These are phyloP conservation scores for Striga asiatica DNA, from an alignment of 257 asterid species.

Conservation along the genomic window DNA sequence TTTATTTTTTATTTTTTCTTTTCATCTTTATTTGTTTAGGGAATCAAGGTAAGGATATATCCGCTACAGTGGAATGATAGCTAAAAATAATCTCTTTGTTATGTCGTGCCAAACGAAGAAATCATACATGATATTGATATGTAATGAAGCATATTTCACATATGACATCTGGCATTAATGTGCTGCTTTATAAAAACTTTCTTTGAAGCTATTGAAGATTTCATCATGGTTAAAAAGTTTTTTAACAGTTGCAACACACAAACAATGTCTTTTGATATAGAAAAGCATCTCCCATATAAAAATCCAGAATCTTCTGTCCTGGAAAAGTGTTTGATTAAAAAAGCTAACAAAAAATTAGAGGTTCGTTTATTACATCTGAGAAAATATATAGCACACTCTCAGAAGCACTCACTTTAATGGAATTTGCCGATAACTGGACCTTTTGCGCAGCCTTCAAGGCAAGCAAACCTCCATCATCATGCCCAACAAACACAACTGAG, in stretches of 20 bases:
- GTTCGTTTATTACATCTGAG: neutral
- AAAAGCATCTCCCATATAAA: neutral
- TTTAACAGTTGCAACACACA: neutral
- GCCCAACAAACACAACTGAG: constrained; percentile 75
- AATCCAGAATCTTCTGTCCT: neutral
- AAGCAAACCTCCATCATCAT: constrained; percentile 88
- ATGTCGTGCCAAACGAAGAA: neutral
- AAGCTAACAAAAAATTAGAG: neutral
- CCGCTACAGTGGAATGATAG: neutral
- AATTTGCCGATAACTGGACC: constrained; percentile 41
- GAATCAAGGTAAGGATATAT: neutral
- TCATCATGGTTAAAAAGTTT: neutral
- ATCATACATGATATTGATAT: neutral
- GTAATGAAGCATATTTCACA: neutral
- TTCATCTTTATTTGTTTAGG: too few relatives aligned
- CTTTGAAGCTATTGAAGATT: neutral
- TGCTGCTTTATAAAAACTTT: neutral
- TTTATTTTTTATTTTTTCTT: neutral
- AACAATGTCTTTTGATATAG: neutral
- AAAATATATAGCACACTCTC: neutral
- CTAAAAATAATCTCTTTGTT: neutral
- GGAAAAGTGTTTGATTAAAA: neutral
- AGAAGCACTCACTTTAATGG: constrained; percentile 34
- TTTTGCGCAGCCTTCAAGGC: constrained; percentile 82
- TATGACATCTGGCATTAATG: neutral